Percentiles rank a stretch among this genome's conserved stretches.
Conservation (phyloP, 257 asterid species). For the Lithospermum erythrorhizon region DNA sequence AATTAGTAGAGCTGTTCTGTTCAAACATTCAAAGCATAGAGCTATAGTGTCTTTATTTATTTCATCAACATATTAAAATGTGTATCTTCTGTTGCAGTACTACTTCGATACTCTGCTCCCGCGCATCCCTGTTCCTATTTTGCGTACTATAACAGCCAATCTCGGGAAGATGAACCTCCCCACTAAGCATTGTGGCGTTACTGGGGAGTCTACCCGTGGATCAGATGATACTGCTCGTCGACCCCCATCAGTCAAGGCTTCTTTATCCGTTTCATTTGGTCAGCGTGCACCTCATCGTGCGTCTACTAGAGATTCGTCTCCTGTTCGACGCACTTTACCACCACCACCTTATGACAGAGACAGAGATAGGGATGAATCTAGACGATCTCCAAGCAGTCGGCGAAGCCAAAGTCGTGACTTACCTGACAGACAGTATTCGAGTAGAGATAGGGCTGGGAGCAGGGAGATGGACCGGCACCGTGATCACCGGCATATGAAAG, state of each 20-base stretch:
- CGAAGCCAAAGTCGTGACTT: constrained; percentile 72
- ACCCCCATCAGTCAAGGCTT: constrained; percentile 95
- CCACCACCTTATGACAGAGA: constrained; percentile 49
- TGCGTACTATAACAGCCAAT: constrained; percentile 54
- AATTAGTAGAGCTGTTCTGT: neutral
- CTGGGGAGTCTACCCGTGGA: constrained; percentile 89
- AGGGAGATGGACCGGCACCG: constrained; percentile 23
- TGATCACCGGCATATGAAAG: constrained; percentile 15
- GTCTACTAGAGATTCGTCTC: constrained; percentile 92
- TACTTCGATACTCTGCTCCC: constrained; percentile 93
- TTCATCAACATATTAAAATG: constrained; percentile 5
- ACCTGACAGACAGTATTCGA: constrained; percentile 44
- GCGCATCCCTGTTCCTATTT: constrained; percentile 85
- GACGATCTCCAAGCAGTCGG: constrained; percentile 47
- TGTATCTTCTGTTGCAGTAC: constrained; percentile 51
- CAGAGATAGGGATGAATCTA: constrained; percentile 29
- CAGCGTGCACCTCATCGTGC: constrained; percentile 99
- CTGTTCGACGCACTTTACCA: constrained; percentile 63
- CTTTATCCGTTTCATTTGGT: constrained; percentile 95
- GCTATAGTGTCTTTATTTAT: no score
- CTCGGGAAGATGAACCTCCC: constrained; percentile 90
- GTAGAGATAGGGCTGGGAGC: constrained; percentile 28
- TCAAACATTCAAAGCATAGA: neutral
- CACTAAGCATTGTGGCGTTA: constrained; percentile 65
- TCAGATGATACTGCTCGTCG: constrained; percentile 90